A percentile compares a stretch with the other conserved stretches of the same genome.
phyloP scores from a whole-genome alignment of 2,329 filamentous ascomycete species.

The Lomentospora prolificans region DNA sequence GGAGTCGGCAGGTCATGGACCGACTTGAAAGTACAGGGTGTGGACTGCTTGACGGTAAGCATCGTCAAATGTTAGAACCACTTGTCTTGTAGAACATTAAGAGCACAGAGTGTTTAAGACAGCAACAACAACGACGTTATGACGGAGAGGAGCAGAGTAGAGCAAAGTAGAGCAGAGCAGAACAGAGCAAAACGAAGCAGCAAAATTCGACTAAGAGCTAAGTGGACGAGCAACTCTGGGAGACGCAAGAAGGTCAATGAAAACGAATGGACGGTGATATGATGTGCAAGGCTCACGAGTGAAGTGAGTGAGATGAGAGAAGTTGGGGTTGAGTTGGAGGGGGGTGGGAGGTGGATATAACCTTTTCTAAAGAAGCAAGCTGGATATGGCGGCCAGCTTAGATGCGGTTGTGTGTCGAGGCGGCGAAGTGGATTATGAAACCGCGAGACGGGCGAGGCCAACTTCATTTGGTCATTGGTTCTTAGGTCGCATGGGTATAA shows the following conservation, averaged over 20 bases:
- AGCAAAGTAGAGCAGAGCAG: slow-evolving; percentile 10
- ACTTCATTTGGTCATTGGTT: slow-evolving; percentile 12
- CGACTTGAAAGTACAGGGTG: slow-evolving; percentile 48
- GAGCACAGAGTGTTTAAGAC: slow-evolving; percentile 10
- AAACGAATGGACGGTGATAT: neutral
- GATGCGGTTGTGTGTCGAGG: slow-evolving; percentile 23
- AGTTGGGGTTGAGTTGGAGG: neutral
- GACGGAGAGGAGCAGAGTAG: slow-evolving; percentile 16
- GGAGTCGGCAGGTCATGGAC: slow-evolving; percentile 54
- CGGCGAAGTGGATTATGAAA: slow-evolving; percentile 10
- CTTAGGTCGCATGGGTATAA: slow-evolving; percentile 8
- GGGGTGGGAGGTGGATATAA: slow-evolving; percentile 21
- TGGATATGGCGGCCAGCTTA: slow-evolving; percentile 38
- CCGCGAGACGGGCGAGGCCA: slow-evolving; percentile 10
- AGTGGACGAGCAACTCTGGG: slow-evolving; percentile 3
- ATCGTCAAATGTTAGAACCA: slow-evolving; percentile 21
- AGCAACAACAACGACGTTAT: slow-evolving; percentile 17
- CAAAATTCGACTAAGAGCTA: neutral
- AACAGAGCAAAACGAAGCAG: neutral
- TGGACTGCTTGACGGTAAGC: slow-evolving; percentile 53
- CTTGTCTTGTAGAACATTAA: slow-evolving; percentile 24
- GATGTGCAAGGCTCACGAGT: neutral
- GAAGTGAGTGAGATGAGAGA: neutral
- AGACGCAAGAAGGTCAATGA: neutral
- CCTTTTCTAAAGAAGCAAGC: slow-evolving; percentile 25